Evolutionary conservation across 164 flowering plant genomes (phyloP), one percentile per base, ranked within the genome.

Genomic region (Annona cherimola): DNA sequence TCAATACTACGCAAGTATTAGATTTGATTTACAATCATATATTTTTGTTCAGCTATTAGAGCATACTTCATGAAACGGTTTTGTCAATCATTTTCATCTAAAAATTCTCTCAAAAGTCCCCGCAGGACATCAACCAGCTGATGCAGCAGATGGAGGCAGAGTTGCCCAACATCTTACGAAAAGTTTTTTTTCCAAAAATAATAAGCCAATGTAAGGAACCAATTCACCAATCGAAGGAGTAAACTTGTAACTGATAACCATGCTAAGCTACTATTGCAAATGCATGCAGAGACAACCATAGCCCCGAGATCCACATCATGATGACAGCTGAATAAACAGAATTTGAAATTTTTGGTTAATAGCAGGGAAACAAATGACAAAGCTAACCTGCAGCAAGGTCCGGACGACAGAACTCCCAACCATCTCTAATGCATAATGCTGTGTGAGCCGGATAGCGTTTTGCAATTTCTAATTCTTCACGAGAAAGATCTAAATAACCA

Each of bases 391-490:
- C 76, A 41, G 96, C 96, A 75, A 78, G 90, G 45, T 96, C 98
- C 41, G 97, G 90, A 71, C 86, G 92, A 80, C 94, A 90, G 67
- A 96, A 86, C 75, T 91, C 96, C 99, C 99, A 96, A 73, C 99
- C 99, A 78, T 84, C 89, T 80, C 92, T 83, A 60, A 96, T 84
- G 86, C 99, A 96, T 75, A 93, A 84, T 70, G 96, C 87, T 9
- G 98, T 79, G 26, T 86, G 90, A 70, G 98, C 79, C 75, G 99
- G 97, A 87, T 91, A 96, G 54, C 85, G 92, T 75, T 85, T 93
- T 62, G 96, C 90, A 79, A 89, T 76, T 74, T 84, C 86, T 42
- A 86, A 60, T 80, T 87, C 99, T 54, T 89, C 89, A 18, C 83
- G 84, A 46, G 96, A 85, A 59, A 96, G 92, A 86, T 96, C 99